These are phyloP conservation scores for Phalaenopsis hybrid DNA, from an alignment of 116 monocot genomes.

Conservation along the genomic window DNA sequence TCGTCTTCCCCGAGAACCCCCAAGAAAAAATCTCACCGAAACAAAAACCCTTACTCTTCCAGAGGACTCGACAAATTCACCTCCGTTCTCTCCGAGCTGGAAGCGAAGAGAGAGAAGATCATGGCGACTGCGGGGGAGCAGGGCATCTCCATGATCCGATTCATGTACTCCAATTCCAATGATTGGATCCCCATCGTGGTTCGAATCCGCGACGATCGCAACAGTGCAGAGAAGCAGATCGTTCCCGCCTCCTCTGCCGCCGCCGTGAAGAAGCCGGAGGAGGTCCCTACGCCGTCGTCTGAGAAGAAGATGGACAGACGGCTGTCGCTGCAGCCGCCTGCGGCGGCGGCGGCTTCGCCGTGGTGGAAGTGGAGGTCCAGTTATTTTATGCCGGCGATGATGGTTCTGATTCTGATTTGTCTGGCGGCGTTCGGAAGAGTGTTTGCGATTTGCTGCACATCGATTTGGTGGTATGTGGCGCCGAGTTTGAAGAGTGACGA, in stretches of 20 bases:
- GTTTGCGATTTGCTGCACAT: slow-evolving; percentile 17
- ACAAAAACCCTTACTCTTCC: slow-evolving; percentile 33
- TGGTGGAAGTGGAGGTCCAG: not conserved
- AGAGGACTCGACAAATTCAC: slow-evolving; percentile 55
- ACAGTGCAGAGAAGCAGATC: not conserved
- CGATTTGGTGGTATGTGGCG: slow-evolving; percentile 18
- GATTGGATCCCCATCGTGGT: slow-evolving; percentile 45
- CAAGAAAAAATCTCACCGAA: not conserved
- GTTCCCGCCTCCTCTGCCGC: not conserved
- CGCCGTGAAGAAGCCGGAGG: not conserved
- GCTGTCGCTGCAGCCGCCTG: no score
- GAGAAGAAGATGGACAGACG: not conserved
- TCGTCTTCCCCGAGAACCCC: not conserved
- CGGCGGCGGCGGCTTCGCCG: not conserved
- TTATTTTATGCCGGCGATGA: slow-evolving; percentile 10
- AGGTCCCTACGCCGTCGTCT: not conserved
- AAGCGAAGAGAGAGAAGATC: slow-evolving; percentile 28
- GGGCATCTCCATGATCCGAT: slow-evolving; percentile 24
- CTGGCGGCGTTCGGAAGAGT: slow-evolving; percentile 12
- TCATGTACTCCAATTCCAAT: slow-evolving; percentile 25
- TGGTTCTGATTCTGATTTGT: slow-evolving; percentile 8
- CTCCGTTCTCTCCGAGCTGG: slow-evolving; percentile 33
- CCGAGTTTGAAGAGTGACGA: not conserved
- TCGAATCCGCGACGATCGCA: slow-evolving; percentile 8
- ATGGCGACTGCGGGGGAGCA: slow-evolving; percentile 16